Conservation (phyloP, 495 filamentous ascomycete genomes). For the Penicillium waksmanii region DNA sequence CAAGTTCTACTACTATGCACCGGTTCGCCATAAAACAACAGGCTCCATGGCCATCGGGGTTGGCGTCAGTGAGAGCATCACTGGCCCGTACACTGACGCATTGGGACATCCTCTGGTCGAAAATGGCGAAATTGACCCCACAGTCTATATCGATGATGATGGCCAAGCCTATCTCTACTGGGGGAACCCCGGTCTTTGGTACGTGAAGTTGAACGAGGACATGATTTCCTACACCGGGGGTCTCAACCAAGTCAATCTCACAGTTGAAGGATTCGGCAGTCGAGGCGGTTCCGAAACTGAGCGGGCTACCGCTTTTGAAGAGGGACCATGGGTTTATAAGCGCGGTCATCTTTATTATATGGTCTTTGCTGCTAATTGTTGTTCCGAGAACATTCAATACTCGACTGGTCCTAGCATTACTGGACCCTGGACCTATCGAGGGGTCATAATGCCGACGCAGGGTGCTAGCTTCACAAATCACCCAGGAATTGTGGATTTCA, state of each 20-base stretch:
- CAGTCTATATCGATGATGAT: slow-evolving; percentile 31
- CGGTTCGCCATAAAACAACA: slow-evolving; percentile 21
- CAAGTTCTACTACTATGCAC: slow-evolving; percentile 38
- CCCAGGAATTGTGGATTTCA: slow-evolving; percentile 32
- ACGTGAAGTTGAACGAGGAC: slow-evolving; percentile 36
- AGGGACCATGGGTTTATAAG: slow-evolving; percentile 38
- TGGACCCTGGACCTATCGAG: slow-evolving; percentile 36
- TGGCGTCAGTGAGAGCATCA: slow-evolving; percentile 31
- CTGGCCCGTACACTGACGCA: slow-evolving; percentile 35
- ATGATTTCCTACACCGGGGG: slow-evolving; percentile 36
- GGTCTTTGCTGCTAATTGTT: slow-evolving; percentile 32
- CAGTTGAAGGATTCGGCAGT: slow-evolving; percentile 15
- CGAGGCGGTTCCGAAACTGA: slow-evolving; percentile 1
- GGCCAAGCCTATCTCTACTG: slow-evolving; percentile 32
- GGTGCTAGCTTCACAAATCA: slow-evolving; percentile 35
- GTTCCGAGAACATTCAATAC: slow-evolving; percentile 36
- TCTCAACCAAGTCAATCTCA: slow-evolving; percentile 20
- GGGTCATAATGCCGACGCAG: slow-evolving; percentile 30
- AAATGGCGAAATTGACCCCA: slow-evolving; percentile 36
- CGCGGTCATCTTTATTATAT: slow-evolving; percentile 36
- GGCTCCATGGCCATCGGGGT: slow-evolving; percentile 32
- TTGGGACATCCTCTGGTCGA: slow-evolving; percentile 26
- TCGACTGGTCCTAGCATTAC: slow-evolving; percentile 27
- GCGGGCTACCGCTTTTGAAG: slow-evolving; percentile 22
- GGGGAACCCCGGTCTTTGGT: slow-evolving; percentile 29